These are phyloP conservation scores for Hypoxylon rickii DNA, from an alignment of 495 filamentous ascomycete genomes.

Conservation along the genomic window DNA sequence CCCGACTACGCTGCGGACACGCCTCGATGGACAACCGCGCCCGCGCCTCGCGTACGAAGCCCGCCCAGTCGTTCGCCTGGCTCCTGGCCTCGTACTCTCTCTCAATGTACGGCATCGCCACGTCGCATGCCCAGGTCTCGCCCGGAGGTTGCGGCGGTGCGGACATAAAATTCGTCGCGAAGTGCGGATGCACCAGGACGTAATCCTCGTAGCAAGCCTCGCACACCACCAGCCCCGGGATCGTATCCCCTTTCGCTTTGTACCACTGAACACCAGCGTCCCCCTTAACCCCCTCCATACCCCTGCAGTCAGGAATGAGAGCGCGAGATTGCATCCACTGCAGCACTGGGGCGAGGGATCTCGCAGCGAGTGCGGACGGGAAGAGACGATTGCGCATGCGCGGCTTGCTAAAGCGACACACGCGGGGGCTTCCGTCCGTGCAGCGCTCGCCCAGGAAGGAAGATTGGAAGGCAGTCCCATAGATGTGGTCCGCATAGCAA, in stretches of 20 bases:
- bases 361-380: conserved; percentile 4
- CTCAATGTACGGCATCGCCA: conserved; percentile 38
- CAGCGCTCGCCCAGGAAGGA: conserved; percentile 8
- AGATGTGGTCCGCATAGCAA: conserved; percentile 37
- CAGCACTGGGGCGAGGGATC: conserved; percentile 3
- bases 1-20: conserved; percentile 22
- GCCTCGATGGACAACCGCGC: conserved; percentile 29
- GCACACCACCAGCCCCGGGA: conserved; percentile 41
- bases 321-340: conserved; percentile 25
- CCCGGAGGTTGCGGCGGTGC: conserved; percentile 31
- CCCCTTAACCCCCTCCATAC: conserved; percentile 23
- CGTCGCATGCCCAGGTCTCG: conserved; percentile 42
- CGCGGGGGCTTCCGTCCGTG: conserved; percentile 9
- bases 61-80: conserved; percentile 36
- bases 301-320: conserved; percentile 30
- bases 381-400: conserved; percentile 21
- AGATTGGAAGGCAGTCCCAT: neutral
- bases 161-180: conserved; percentile 33
- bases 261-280: conserved; percentile 23
- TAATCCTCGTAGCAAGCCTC: conserved; percentile 46
- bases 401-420: conserved; percentile 28
- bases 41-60: conserved; percentile 30
- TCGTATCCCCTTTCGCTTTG: conserved; percentile 13
- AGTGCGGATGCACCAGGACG: conserved; percentile 31
- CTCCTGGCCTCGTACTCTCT: conserved; percentile 35